Evolutionary conservation across 306 rosid genomes (phyloP).

Genomic region (Cucurbita ficifolia): DNA sequence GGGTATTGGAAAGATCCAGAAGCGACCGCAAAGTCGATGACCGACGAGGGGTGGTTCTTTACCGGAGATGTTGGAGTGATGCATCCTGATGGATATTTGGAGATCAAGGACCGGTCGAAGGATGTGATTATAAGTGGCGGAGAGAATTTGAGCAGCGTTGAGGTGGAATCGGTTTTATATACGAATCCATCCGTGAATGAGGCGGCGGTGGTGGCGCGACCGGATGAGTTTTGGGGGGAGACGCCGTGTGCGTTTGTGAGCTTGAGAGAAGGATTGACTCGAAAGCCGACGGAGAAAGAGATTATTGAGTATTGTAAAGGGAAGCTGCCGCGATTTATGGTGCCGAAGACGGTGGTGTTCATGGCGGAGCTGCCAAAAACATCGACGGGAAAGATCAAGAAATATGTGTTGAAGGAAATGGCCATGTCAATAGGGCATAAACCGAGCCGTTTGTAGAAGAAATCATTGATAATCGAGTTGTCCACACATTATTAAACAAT

Average conservation of each 20-base stretch:
- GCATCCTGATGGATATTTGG: slow-evolving; percentile 59
- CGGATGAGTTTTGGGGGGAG: slow-evolving; percentile 71
- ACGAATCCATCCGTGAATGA: slow-evolving; percentile 46
- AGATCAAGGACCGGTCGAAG: slow-evolving; percentile 59
- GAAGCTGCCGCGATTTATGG: slow-evolving; percentile 49
- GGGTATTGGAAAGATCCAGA: slow-evolving; percentile 48
- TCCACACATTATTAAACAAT: no score
- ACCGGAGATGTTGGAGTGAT: slow-evolving; percentile 64
- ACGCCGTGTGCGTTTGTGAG: slow-evolving; percentile 70
- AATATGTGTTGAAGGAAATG: slow-evolving; percentile 28
- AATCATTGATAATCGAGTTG: no score
- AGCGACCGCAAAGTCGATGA: slow-evolving; percentile 24
- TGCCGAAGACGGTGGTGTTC: slow-evolving; percentile 49
- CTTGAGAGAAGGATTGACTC: slow-evolving; percentile 22
- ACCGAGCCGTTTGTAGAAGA: slow-evolving; percentile 7
- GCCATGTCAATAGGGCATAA: slow-evolving; percentile 35
- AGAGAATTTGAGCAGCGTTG: slow-evolving; percentile 71
- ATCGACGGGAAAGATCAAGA: slow-evolving; percentile 55
- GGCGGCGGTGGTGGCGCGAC: slow-evolving; percentile 62
- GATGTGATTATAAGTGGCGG: slow-evolving; percentile 71
- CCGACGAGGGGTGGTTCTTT: slow-evolving; percentile 42
- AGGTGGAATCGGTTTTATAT: slow-evolving; percentile 47
- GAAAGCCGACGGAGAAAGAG: slow-evolving; percentile 31
- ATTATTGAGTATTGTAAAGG: slow-evolving; percentile 33
- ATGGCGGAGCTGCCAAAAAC: slow-evolving; percentile 51